phyloP scores from a whole-genome alignment of 176 grass and related monocot genomes.

The Pontederia crassipes region DNA sequence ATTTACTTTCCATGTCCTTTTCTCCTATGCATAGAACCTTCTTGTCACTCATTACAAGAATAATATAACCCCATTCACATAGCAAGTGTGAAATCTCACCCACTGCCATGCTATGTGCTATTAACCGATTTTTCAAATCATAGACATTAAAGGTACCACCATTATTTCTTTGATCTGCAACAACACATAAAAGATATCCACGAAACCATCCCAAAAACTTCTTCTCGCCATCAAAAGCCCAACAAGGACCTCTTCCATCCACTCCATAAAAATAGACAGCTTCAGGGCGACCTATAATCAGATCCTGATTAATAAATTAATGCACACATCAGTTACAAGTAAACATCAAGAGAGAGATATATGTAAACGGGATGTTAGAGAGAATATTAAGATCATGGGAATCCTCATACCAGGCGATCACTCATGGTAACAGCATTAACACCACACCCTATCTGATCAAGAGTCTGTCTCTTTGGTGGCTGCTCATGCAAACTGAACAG shows the following conservation, averaged over 20 bases:
- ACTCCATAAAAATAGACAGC: slow-evolving; percentile 96
- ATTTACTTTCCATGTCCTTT: slow-evolving; percentile 99
- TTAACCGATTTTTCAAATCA: slow-evolving; percentile 87
- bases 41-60: slow-evolving; percentile 82
- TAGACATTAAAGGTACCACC: slow-evolving; percentile 77
- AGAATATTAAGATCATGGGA: not conserved
- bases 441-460: slow-evolving; percentile 80
- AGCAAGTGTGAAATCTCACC: slow-evolving; percentile 80
- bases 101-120: slow-evolving; percentile 82
- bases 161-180: slow-evolving; percentile 64
- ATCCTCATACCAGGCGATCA: slow-evolving; percentile 63
- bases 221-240: slow-evolving; percentile 97
- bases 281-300: slow-evolving; percentile 85
- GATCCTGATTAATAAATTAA: slow-evolving; percentile 46
- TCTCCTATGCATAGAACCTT: slow-evolving; percentile 86
- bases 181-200: slow-evolving; percentile 85
- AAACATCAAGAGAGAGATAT: not conserved
- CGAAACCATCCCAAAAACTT: slow-evolving; percentile 92
- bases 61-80: slow-evolving; percentile 87
- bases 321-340: not conserved
- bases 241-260: slow-evolving; percentile 92
- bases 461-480: slow-evolving; percentile 64
- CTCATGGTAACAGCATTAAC: slow-evolving; percentile 74
- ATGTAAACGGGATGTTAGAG: not conserved
- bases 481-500: slow-evolving; percentile 84